Conservation (phyloP, 441 rosid species). For the Jatropha multifida region DNA sequence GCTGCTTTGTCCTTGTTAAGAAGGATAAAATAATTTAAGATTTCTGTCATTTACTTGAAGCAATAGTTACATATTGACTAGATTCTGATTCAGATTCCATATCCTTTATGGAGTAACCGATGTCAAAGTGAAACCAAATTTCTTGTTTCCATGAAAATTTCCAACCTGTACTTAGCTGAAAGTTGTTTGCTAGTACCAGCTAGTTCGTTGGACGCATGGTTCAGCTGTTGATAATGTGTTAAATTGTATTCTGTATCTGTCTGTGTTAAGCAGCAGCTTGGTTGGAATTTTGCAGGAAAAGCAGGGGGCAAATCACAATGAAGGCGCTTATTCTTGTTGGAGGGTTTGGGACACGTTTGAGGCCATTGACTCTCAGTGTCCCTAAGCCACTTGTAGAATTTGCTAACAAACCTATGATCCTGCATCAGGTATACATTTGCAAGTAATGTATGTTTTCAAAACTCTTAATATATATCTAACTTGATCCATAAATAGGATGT, state of each 20-base stretch:
- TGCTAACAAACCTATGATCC: constrained; percentile 97
- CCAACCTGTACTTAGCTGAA: constrained; percentile 29
- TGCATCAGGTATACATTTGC: constrained; percentile 72
- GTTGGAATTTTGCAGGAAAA: constrained; percentile 45
- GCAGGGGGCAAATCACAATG: constrained; percentile 48
- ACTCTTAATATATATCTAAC: neutral
- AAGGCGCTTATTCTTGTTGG: constrained; percentile 99
- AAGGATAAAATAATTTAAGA: constrained; percentile 6
- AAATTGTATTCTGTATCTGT: constrained; percentile 8
- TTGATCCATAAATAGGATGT: neutral
- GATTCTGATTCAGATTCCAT: constrained; percentile 1
- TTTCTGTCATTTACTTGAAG: constrained; percentile 12
- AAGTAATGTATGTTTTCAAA: neutral
- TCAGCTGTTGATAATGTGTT: constrained; percentile 8
- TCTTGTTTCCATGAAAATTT: constrained; percentile 18
- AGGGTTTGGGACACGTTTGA: constrained; percentile 94
- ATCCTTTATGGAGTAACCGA: neutral
- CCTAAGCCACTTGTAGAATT: constrained; percentile 98
- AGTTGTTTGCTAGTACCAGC: constrained; percentile 23
- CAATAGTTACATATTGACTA: neutral
- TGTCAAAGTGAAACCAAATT: neutral
- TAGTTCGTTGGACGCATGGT: constrained; percentile 9
- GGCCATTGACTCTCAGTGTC: constrained; percentile 94
- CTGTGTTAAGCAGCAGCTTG: constrained; percentile 10
- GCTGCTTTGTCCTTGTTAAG: neutral